These are phyloP conservation scores for Phragmites australis DNA, from an alignment of 176 grass and related monocot genomes.

Conservation along the genomic window DNA sequence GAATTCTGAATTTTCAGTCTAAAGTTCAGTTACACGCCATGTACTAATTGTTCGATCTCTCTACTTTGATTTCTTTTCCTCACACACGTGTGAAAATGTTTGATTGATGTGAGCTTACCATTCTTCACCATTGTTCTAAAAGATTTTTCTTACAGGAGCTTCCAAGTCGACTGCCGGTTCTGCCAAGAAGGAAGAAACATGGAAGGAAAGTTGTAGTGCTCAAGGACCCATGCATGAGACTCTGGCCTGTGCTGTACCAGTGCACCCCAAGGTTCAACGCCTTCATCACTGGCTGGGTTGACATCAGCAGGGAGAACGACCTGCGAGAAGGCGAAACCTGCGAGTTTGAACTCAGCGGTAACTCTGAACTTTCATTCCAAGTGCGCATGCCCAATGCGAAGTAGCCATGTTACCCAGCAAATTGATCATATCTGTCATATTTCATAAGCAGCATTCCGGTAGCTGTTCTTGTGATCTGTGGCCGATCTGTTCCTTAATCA, in stretches of 20 bases:
- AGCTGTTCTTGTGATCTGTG: not conserved
- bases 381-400: not conserved
- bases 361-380: slow-evolving; percentile 39
- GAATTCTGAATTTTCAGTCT: not conserved
- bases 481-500: not conserved
- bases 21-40: not conserved
- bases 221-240: slow-evolving; percentile 42
- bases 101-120: not conserved
- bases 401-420: not conserved
- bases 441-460: not conserved
- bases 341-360: slow-evolving; percentile 44
- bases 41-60: not conserved
- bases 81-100: not conserved
- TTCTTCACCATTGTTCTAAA: not conserved
- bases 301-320: slow-evolving; percentile 50
- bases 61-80: not conserved
- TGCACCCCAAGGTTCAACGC: slow-evolving; percentile 51
- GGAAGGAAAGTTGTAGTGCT: slow-evolving; percentile 53
- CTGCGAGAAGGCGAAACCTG: slow-evolving; percentile 41
- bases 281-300: slow-evolving; percentile 53
- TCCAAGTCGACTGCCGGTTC: slow-evolving; percentile 46
- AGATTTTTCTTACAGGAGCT: slow-evolving; percentile 36
- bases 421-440: not conserved
- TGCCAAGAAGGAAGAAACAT: slow-evolving; percentile 46
- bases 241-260: slow-evolving; percentile 62